Evolutionary conservation across 441 rosid species (phyloP).

Genomic region (Metrosideros polymorpha): DNA sequence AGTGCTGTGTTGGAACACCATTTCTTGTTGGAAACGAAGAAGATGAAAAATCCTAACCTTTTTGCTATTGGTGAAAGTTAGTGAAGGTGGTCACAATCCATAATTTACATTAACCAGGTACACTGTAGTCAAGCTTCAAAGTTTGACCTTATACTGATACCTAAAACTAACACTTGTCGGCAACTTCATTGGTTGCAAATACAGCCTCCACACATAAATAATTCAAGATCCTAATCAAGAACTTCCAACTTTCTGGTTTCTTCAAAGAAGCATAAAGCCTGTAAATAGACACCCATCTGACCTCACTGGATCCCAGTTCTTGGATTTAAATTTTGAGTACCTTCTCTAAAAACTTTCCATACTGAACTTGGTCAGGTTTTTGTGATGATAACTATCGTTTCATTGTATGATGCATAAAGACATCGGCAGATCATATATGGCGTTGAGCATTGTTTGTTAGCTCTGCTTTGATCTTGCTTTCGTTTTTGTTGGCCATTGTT

Average conservation of each 20-base stretch:
- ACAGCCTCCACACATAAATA: not conserved
- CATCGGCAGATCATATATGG: not conserved
- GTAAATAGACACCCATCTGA: not conserved
- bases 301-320: not conserved
- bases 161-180: not conserved
- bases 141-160: not conserved
- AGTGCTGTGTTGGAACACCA: not conserved
- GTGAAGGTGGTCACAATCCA: not conserved
- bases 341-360: not conserved
- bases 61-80: not conserved
- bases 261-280: not conserved
- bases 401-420: not conserved
- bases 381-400: not conserved
- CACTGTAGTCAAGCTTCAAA: not conserved
- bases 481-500: not conserved
- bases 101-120: not conserved
- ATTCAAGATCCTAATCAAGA: not conserved
- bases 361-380: not conserved
- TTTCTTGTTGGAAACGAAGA: not conserved
- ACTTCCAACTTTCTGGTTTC: not conserved
- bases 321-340: not conserved
- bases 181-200: not conserved
- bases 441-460: not conserved
- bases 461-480: not conserved
- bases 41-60: not conserved